A percentile compares a stretch with the other conserved stretches of the same genome.
Conservation (phyloP, 257 asterid genomes). For the Gentiana dahurica region DNA sequence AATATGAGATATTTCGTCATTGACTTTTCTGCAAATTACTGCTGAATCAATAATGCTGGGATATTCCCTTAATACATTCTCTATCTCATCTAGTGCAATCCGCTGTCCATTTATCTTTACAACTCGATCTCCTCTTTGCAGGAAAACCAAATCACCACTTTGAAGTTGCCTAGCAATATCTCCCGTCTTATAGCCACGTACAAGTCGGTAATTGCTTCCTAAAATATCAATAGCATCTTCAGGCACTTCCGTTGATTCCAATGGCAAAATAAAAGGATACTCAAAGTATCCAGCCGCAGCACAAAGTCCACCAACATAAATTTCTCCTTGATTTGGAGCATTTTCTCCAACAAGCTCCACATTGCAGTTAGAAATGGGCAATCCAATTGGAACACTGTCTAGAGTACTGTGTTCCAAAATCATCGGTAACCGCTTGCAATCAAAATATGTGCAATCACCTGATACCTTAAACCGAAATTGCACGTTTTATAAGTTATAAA, state of each 20-base stretch:
- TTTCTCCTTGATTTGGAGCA: constrained; percentile 64
- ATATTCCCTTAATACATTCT: constrained; percentile 51
- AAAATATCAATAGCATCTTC: constrained; percentile 10
- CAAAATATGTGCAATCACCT: constrained; percentile 94
- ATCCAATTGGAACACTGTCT: constrained; percentile 70
- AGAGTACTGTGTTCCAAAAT: constrained; percentile 42
- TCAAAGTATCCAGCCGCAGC: constrained; percentile 68
- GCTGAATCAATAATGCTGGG: constrained; percentile 71
- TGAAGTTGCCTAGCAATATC: constrained; percentile 75
- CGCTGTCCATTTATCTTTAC: constrained; percentile 82
- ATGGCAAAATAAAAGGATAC: constrained; percentile 48
- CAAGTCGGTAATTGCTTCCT: constrained; percentile 15
- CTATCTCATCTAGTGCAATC: constrained; percentile 81
- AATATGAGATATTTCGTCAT: constrained; percentile 45
- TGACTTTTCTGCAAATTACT: constrained; percentile 46
- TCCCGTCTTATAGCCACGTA: constrained; percentile 59
- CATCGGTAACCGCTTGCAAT: constrained; percentile 65
- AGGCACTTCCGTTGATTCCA: constrained; percentile 23
- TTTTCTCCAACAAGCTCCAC: constrained; percentile 64
- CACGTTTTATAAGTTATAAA: neutral
- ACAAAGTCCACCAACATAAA: constrained; percentile 70
- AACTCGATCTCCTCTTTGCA: constrained; percentile 82
- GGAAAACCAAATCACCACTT: constrained; percentile 68
- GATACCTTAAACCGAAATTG: constrained; percentile 45
- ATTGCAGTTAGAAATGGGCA: constrained; percentile 58